Evolutionary conservation across 306 rosid species (phyloP).

Genomic region (Benincasa hispida): DNA sequence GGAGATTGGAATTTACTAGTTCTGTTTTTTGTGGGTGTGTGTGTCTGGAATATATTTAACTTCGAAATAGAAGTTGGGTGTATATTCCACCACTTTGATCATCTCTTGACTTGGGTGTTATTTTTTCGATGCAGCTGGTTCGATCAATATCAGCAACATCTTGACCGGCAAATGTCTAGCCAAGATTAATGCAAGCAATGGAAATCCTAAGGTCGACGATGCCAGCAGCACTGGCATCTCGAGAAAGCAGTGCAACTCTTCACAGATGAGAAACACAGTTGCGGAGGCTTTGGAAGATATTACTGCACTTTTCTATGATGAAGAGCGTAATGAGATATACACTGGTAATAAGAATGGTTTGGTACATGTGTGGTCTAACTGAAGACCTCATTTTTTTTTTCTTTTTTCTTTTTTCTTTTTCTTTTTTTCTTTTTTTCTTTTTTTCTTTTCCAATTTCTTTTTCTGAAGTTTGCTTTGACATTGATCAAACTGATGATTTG

Average conservation of each 20-base stretch:
- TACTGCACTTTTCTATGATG: conserved; percentile 81
- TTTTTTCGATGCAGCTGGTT: conserved; percentile 47
- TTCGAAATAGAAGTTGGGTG: background rate
- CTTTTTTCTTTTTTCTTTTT: background rate
- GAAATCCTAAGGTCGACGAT: conserved; percentile 19
- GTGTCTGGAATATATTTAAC: background rate
- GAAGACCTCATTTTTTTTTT: conserved; percentile 2
- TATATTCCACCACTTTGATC: background rate
- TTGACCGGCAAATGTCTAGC: conserved; percentile 83
- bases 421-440: background rate
- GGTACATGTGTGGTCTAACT: conserved; percentile 94
- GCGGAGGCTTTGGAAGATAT: conserved; percentile 88
- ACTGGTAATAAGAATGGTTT: conserved; percentile 77
- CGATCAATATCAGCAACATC: conserved; percentile 84
- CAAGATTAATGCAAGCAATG: conserved; percentile 47
- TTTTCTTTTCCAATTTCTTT: background rate
- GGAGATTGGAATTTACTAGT: background rate
- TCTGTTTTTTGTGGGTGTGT: background rate
- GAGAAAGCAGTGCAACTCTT: conserved; percentile 25
- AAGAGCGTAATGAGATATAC: conserved; percentile 84
- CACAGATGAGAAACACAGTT: conserved; percentile 51
- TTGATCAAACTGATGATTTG: conserved; percentile 2
- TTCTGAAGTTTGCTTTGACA: background rate
- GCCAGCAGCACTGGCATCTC: conserved; percentile 31
- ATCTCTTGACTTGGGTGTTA: background rate